Evolutionary conservation across 768 basidiomycete species (phyloP).

Genomic region (Psilocybe subaeruginosa): DNA sequence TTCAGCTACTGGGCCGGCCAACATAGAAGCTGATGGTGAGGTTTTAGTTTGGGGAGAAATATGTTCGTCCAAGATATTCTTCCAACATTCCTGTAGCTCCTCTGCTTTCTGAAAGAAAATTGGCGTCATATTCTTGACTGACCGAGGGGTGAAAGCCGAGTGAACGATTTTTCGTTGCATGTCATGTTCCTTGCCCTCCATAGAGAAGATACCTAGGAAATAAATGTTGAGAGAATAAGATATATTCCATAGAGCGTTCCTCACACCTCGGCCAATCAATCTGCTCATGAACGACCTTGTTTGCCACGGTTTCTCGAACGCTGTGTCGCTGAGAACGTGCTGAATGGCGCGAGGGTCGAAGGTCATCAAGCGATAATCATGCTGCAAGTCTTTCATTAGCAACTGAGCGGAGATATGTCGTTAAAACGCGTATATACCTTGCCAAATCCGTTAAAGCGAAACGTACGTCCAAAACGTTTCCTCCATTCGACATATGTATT

Average conservation of each 20-base stretch:
- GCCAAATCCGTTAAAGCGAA: slow-evolving; percentile 59
- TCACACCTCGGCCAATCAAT: slow-evolving; percentile 51
- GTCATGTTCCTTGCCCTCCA: slow-evolving; percentile 54
- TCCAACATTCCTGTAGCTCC: slow-evolving; percentile 50
- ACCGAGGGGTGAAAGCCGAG: slow-evolving; percentile 51
- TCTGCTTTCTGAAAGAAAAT: slow-evolving; percentile 56
- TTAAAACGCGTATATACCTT: slow-evolving; percentile 32
- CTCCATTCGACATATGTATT: slow-evolving; percentile 47
- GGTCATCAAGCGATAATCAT: slow-evolving; percentile 57
- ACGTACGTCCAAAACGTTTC: slow-evolving; percentile 49
- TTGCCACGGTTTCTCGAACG: slow-evolving; percentile 62
- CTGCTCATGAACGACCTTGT: slow-evolving; percentile 49
- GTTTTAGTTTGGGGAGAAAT: slow-evolving; percentile 1
- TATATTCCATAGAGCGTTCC: background rate
- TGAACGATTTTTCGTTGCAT: slow-evolving; percentile 49
- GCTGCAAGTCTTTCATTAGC: slow-evolving; percentile 29
- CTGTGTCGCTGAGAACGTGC: slow-evolving; percentile 49
- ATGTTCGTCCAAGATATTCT: slow-evolving; percentile 26
- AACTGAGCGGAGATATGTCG: background rate
- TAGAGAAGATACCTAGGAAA: slow-evolving; percentile 49
- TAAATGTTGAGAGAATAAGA: background rate
- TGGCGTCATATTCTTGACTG: slow-evolving; percentile 46
- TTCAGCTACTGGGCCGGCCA: background rate
- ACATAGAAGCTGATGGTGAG: slow-evolving; percentile 11
- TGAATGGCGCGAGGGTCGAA: slow-evolving; percentile 52